phyloP scores from a whole-genome alignment of 768 basidiomycete species.

The Suillus lakei region DNA sequence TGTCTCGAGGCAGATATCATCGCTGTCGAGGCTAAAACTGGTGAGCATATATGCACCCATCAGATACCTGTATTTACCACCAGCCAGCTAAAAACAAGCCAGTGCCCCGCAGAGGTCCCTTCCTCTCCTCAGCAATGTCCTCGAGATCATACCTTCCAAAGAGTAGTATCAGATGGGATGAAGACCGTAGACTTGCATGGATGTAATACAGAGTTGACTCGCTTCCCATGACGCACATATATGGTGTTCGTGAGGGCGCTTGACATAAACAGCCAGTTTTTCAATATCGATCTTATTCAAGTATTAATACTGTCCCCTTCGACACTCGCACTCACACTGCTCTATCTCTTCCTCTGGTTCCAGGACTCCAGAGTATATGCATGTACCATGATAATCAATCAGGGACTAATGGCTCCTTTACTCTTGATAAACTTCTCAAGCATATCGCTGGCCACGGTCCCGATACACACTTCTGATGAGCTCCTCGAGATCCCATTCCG shows the following conservation, averaged over 20 bases:
- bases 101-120: slow-evolving; percentile 55
- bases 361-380: neutral
- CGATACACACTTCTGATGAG: neutral
- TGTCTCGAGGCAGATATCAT: slow-evolving; percentile 51
- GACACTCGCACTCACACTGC: neutral
- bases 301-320: too few relatives aligned
- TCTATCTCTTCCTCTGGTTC: neutral
- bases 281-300: too few relatives aligned
- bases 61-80: neutral
- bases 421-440: neutral
- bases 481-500: neutral
- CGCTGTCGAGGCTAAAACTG: slow-evolving; percentile 36
- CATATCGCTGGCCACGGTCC: neutral
- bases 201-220: too few relatives aligned
- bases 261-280: too few relatives aligned
- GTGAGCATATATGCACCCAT: slow-evolving; percentile 19
- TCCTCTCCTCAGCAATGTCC: slow-evolving; percentile 85
- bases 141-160: too few relatives aligned
- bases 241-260: too few relatives aligned
- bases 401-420: neutral
- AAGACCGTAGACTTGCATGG: slow-evolving; percentile 55
- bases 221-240: too few relatives aligned
- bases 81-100: slow-evolving; percentile 8
- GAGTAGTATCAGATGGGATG: too few relatives aligned
- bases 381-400: neutral